Conservation (phyloP, 2,329 filamentous ascomycete genomes). For the Aspergillaceae sp. region DNA sequence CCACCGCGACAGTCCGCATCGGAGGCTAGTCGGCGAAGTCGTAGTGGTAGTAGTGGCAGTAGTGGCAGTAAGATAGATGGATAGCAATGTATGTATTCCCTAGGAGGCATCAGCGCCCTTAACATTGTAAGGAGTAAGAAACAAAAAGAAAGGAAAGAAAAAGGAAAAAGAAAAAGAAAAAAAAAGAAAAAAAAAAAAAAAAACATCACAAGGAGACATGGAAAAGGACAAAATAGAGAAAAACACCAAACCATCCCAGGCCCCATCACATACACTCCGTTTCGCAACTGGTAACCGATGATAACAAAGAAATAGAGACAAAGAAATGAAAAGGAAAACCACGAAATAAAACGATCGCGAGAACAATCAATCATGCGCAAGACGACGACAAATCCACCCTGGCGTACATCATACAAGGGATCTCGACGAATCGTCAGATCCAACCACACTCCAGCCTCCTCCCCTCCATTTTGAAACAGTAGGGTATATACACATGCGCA, state of each 20-base stretch:
- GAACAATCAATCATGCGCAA: constrained; percentile 14
- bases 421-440: constrained; percentile 12
- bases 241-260: constrained; percentile 16
- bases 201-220: background rate
- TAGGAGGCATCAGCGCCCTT: background rate
- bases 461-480: constrained; percentile 17
- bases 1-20: too few relatives aligned
- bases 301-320: constrained; percentile 9
- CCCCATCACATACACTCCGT: constrained; percentile 26
- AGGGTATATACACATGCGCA: constrained; percentile 21
- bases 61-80: too few relatives aligned
- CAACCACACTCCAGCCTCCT: constrained; percentile 12
- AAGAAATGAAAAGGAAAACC: constrained; percentile 14
- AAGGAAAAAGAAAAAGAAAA: too few relatives aligned
- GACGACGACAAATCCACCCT: constrained; percentile 12
- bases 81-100: background rate
- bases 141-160: too few relatives aligned
- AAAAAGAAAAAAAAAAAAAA: too few relatives aligned
- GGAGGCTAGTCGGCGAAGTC: too few relatives aligned
- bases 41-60: too few relatives aligned
- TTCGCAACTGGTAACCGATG: constrained; percentile 8
- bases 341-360: constrained; percentile 13
- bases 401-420: constrained; percentile 26
- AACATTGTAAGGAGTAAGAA: too few relatives aligned
- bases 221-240: constrained; percentile 5